phyloP scores from a whole-genome alignment of 2,329 filamentous ascomycete genomes.

The Leptographium radiaticola region DNA sequence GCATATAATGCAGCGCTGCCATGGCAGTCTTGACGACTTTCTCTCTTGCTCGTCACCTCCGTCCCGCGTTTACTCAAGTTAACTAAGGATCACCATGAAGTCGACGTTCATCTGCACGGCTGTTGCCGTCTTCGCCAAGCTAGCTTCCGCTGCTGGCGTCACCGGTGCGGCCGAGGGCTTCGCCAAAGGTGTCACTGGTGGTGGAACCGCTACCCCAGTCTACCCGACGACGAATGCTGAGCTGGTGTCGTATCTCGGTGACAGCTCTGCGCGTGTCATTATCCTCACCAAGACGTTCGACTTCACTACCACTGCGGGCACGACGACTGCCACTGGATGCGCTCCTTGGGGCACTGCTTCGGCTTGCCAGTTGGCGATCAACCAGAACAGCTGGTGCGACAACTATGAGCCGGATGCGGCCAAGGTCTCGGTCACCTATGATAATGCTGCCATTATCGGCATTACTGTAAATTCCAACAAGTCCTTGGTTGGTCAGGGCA shows the following conservation, averaged over 20 bases:
- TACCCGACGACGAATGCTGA: neutral
- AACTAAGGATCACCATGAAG: neutral
- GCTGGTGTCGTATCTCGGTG: conserved; percentile 1
- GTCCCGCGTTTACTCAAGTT: neutral
- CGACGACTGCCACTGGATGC: neutral
- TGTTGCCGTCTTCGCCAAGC: neutral
- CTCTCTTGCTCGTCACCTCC: neutral
- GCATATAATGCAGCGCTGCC: neutral
- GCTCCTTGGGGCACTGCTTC: neutral
- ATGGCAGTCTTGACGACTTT: neutral
- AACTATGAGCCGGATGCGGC: neutral
- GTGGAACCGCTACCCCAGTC: neutral
- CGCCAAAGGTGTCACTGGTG: neutral
- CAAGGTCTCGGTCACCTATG: neutral
- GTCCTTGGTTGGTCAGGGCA: neutral
- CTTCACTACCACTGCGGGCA: neutral
- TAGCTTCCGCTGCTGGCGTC: neutral
- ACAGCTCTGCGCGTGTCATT: neutral
- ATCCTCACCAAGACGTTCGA: conserved; percentile 1
- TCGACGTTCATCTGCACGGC: neutral
- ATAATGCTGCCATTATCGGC: neutral
- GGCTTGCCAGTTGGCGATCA: neutral
- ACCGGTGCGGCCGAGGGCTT: neutral
- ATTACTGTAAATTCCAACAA: neutral
- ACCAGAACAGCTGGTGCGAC: conserved; percentile 1